Evolutionary conservation across 371 early-diverging fungal species (phyloP).

Genomic region (Mucor saturninus): DNA sequence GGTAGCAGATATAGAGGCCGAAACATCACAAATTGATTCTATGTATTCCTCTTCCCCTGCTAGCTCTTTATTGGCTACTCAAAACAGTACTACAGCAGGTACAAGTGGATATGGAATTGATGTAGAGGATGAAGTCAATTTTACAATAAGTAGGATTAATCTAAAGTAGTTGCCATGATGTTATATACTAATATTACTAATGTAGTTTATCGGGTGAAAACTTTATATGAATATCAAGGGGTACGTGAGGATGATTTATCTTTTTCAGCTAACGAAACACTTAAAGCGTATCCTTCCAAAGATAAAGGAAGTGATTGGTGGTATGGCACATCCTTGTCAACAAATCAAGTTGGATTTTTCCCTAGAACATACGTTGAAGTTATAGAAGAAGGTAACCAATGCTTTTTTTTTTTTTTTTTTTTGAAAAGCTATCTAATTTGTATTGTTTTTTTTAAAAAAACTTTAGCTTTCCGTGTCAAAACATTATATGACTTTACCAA

Average conservation of each 20-base stretch:
- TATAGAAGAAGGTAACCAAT: slow-evolving; percentile 44
- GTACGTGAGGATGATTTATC: slow-evolving; percentile 53
- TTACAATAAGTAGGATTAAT: slow-evolving; percentile 38
- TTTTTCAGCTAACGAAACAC: slow-evolving; percentile 46
- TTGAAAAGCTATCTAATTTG: background rate
- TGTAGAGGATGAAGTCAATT: slow-evolving; percentile 56
- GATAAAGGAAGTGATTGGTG: slow-evolving; percentile 55
- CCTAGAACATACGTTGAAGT: slow-evolving; percentile 54
- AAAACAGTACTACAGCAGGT: slow-evolving; percentile 40
- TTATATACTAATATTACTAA: background rate
- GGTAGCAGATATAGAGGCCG: background rate
- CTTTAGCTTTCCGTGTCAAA: slow-evolving; percentile 48
- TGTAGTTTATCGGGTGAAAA: slow-evolving; percentile 49
- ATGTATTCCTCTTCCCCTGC: slow-evolving; percentile 3
- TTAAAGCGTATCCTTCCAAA: slow-evolving; percentile 61
- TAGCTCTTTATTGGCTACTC: background rate
- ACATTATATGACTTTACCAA: slow-evolving; percentile 50
- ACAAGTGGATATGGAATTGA: slow-evolving; percentile 52
- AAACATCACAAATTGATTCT: background rate
- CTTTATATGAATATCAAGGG: slow-evolving; percentile 54
- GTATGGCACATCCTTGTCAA: slow-evolving; percentile 46
- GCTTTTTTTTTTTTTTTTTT: background rate
- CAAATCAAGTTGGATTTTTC: slow-evolving; percentile 45
- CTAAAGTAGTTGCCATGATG: too few species aligned
- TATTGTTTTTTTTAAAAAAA: background rate